Evolutionary conservation across 2,329 filamentous ascomycete genomes (phyloP).

Genomic region (Hymenoscyphus infarciens): DNA sequence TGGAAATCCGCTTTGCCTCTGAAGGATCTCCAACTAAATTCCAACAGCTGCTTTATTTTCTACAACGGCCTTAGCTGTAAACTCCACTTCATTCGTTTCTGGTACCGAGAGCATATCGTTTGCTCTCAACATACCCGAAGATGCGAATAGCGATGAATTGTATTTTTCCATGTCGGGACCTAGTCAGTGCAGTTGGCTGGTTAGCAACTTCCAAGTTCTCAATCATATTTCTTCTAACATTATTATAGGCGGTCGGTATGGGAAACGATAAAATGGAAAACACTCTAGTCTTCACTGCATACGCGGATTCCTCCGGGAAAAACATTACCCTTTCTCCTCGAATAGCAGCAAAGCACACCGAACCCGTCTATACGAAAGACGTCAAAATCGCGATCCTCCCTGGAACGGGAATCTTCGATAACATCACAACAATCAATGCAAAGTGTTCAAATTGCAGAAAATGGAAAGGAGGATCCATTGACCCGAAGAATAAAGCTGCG

Average conservation of each 20-base stretch:
- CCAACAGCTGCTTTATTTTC: slow-evolving; percentile 14
- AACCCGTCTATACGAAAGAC: slow-evolving; percentile 45
- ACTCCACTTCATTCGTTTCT: slow-evolving; percentile 44
- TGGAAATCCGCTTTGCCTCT: too few relatives aligned
- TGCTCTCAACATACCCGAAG: slow-evolving; percentile 47
- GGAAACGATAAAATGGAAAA: slow-evolving; percentile 50
- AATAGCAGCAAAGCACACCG: slow-evolving; percentile 46
- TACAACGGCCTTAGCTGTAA: slow-evolving; percentile 11
- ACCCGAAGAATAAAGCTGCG: slow-evolving; percentile 46
- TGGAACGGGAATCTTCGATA: slow-evolving; percentile 46
- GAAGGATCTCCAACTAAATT: not conserved
- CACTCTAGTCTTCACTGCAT: slow-evolving; percentile 53
- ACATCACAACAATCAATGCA: slow-evolving; percentile 45
- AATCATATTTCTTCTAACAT: not conserved
- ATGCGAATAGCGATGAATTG: slow-evolving; percentile 44
- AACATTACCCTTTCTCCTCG: slow-evolving; percentile 57
- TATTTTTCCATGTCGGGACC: slow-evolving; percentile 53
- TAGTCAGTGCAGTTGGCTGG: slow-evolving; percentile 46
- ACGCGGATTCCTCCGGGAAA: slow-evolving; percentile 43
- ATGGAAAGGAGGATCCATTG: slow-evolving; percentile 48
- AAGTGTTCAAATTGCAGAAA: slow-evolving; percentile 51
- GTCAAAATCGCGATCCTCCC: slow-evolving; percentile 44
- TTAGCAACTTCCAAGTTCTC: slow-evolving; percentile 15
- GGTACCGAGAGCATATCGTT: slow-evolving; percentile 45
- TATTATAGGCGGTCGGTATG: slow-evolving; percentile 46